Base-by-base conservation (phyloP, 306 rosid species). In the Lagenaria siceraria region DNA sequence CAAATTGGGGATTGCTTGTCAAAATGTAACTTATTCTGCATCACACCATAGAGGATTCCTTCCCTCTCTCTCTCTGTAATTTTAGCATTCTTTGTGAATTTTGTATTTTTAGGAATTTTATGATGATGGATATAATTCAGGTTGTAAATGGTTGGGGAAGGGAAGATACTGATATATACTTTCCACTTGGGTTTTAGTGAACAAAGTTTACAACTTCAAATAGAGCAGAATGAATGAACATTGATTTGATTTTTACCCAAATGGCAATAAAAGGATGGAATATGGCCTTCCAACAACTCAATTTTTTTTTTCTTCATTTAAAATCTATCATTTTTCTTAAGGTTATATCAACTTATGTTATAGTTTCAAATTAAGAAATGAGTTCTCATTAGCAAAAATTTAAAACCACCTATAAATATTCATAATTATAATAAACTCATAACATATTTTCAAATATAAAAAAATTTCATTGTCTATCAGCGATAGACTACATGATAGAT, bases 11-110 rank as follows among this genome's bases (percentile, higher is more conserved):
- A 43, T 38, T 10, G 74, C 10, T 66, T 66, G 12, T 5, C 35
- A 68, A 68, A n/a, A 68, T 68, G 74, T 68, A 40, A 51, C 10
- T n/a, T 40, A 40, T n/a, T 70, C 38, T 70, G 75, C 75, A 70
- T 70, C 56, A 43, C 38, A 68, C 12, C 75, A 14, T 43, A 43
- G 55, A 70, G 31, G 56, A 70, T 70, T 70, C 56, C n/a, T 21
- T 13, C 31, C 25, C 55, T 9, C 18, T n/a, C 74, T 19, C 74
- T 59, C 64, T 43, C 53, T 68, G 76, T 46, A 71, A 71, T 27
- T 71, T 27, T 48, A 48, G 59, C 55, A 15, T 71, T 48, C 17
- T 48, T 48, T 71, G 75, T 70, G 72, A 64, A 64, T 64, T 64
- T 64, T 64, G 72, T 64, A 64, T 36, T 4, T 8, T 10, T 64